phyloP scores from a whole-genome alignment of 2,329 filamentous ascomycete species.

The Hypoxylon sp. region DNA sequence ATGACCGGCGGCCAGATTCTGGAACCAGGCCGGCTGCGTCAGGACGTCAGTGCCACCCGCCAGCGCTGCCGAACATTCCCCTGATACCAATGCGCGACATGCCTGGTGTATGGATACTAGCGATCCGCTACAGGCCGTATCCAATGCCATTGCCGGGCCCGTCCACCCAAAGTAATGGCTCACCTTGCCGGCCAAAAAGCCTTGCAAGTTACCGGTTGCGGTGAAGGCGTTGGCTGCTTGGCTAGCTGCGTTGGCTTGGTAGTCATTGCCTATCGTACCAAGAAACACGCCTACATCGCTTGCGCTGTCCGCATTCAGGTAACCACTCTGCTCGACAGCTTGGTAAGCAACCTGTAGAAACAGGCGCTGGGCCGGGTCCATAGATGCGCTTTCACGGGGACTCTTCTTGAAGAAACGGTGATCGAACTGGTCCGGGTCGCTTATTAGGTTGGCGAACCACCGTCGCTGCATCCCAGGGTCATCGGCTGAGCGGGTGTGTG shows the following conservation, averaged over 20 bases:
- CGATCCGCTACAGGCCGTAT: slow-evolving; percentile 51
- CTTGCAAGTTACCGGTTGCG: slow-evolving; percentile 38
- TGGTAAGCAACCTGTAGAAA: slow-evolving; percentile 50
- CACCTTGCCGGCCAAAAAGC: slow-evolving; percentile 43
- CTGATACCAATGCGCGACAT: slow-evolving; percentile 41
- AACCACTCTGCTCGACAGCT: slow-evolving; percentile 41
- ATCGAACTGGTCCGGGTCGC: slow-evolving; percentile 35
- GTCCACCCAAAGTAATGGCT: slow-evolving; percentile 49
- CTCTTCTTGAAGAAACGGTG: slow-evolving; percentile 42
- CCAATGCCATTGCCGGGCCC: slow-evolving; percentile 44
- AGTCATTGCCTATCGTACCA: slow-evolving; percentile 22
- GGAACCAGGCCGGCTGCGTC: slow-evolving; percentile 48
- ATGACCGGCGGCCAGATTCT: slow-evolving; percentile 41
- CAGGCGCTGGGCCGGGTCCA: slow-evolving; percentile 48
- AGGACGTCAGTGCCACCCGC: slow-evolving; percentile 45
- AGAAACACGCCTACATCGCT: slow-evolving; percentile 38
- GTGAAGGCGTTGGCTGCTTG: slow-evolving; percentile 38
- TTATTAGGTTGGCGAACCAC: slow-evolving; percentile 41
- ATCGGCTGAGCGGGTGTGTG: slow-evolving; percentile 15
- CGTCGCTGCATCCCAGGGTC: slow-evolving; percentile 10
- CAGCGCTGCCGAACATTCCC: slow-evolving; percentile 30
- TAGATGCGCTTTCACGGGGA: slow-evolving; percentile 42
- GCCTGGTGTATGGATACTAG: slow-evolving; percentile 50
- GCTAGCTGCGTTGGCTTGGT: slow-evolving; percentile 29
- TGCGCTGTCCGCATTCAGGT: slow-evolving; percentile 40